A percentile compares a stretch with the other conserved stretches of the same genome.
These are phyloP conservation scores for Avena sativa DNA, from an alignment of 176 grass and related monocot genomes.

Conservation along the genomic window DNA sequence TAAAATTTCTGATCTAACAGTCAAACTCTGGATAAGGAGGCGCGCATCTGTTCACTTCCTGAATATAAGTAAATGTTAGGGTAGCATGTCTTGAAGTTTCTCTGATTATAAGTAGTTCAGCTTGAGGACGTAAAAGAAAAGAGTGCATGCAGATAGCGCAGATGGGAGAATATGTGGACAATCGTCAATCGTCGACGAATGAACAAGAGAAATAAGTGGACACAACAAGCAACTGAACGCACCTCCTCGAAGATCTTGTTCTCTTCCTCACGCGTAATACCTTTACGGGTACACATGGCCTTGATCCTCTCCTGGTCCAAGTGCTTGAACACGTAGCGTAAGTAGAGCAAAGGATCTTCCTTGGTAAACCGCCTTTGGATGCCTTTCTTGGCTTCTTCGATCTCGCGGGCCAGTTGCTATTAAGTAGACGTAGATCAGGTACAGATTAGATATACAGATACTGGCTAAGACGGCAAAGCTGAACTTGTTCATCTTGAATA, in stretches of 20 bases:
- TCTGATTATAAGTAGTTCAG: neutral
- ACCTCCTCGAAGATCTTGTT: neutral
- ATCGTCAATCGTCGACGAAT: no score
- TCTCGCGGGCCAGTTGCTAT: neutral
- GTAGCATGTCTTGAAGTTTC: neutral
- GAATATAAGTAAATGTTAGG: neutral
- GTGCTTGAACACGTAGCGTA: neutral
- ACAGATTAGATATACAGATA: neutral
- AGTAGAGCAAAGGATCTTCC: neutral
- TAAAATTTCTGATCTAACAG: no score
- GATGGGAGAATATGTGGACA: neutral
- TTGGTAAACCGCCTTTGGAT: neutral
- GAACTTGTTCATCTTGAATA: neutral
- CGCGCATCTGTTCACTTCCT: neutral
- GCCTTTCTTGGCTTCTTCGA: neutral
- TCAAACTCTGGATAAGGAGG: no score
- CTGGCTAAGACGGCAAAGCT: neutral
- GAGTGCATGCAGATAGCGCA: neutral
- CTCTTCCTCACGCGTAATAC: neutral
- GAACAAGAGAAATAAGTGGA: neutral
- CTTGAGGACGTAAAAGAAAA: no score
- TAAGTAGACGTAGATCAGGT: neutral
- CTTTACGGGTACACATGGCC: neutral
- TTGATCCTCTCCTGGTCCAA: neutral
- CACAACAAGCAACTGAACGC: neutral